These are phyloP conservation scores for Aspergillus clavatus DNA, from an alignment of 2,329 filamentous ascomycete species.

Conservation along the genomic window DNA sequence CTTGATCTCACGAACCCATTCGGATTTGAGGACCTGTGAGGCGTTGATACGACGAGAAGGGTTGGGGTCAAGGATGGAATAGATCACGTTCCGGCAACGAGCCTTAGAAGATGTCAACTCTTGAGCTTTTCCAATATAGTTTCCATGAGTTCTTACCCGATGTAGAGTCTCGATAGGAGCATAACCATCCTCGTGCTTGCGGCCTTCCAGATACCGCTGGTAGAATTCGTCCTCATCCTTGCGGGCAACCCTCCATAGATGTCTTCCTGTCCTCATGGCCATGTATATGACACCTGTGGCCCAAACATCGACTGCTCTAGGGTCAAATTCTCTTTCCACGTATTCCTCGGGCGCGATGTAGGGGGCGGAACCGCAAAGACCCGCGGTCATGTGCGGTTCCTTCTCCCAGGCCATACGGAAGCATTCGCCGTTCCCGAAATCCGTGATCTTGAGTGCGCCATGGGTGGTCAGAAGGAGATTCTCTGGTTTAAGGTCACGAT, in stretches of 20 bases:
- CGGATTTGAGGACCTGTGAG: constrained; percentile 93
- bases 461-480: constrained; percentile 91
- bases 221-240: constrained; percentile 98
- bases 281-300: constrained; percentile 99
- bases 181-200: constrained; percentile 92
- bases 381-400: constrained; percentile 95
- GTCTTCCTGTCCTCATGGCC: constrained; percentile 95
- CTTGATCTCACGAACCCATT: constrained; percentile 98
- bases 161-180: constrained; percentile 93
- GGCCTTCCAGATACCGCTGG: constrained; percentile 84
- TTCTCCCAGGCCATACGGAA: constrained; percentile 99
- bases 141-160: constrained; percentile 60
- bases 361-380: constrained; percentile 90
- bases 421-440: constrained; percentile 98
- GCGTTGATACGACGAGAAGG: constrained; percentile 88
- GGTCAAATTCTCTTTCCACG: constrained; percentile 90
- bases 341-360: constrained; percentile 99
- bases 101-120: constrained; percentile 54
- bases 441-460: constrained; percentile 92
- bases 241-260: constrained; percentile 94
- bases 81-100: constrained; percentile 96
- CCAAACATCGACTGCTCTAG: constrained; percentile 96
- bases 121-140: neutral
- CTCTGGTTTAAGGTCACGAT: constrained; percentile 94
- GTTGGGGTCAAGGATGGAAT: constrained; percentile 95